Evolutionary conservation across 805 yeast species (phyloP), one percentile per base, ranked within the genome.

Genomic region (Ogataea philodendri): DNA sequence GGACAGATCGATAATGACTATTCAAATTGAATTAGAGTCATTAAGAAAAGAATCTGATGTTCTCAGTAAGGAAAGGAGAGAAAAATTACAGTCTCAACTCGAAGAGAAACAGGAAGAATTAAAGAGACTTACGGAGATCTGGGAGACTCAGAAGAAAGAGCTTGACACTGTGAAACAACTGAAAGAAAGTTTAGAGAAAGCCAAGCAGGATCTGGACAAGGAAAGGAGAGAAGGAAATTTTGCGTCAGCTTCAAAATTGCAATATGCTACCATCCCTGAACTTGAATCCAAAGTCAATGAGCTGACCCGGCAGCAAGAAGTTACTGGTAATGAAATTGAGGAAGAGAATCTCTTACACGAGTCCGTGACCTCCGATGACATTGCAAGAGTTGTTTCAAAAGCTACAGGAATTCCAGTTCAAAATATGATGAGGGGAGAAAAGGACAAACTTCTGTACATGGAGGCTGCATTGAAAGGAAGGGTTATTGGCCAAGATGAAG

Each of bases 381-480:
- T 90, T 48, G 94, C 97, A 0, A 72, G 78, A 42, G 98, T 90
- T 5, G 84, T 90, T 9, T 82, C 95, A 9, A 80, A 87, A 46
- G 88, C 93, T 83, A 90, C 98, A 0, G 97, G 97, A 23, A 88
- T 90, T 27, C 98, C 98, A 5, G 85, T 86, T 15, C 86, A 81
- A 49, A 84, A 88, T 20, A 77, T 90, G 48, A 72, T 93, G 81
- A 84, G 84, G 59, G 97, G 97, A 30, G 98, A 90, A 57, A 87
- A 86, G 63, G 97, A 90, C 56, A 82, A 89, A 58, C 70, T 90
- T 35, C 60, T 90, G 35, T 83, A 72, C 59, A 93, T 93, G 97
- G 97, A 89, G 59, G 68, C 73, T 5, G 76, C 85, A 0, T 63
- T 90, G 48, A 78, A 77, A 51, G 72, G 74, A 44, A 78, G 86